These are phyloP conservation scores for Schizosaccharomyces cryophilus DNA, from an alignment of 805 yeast genomes.

Conservation along the genomic window DNA sequence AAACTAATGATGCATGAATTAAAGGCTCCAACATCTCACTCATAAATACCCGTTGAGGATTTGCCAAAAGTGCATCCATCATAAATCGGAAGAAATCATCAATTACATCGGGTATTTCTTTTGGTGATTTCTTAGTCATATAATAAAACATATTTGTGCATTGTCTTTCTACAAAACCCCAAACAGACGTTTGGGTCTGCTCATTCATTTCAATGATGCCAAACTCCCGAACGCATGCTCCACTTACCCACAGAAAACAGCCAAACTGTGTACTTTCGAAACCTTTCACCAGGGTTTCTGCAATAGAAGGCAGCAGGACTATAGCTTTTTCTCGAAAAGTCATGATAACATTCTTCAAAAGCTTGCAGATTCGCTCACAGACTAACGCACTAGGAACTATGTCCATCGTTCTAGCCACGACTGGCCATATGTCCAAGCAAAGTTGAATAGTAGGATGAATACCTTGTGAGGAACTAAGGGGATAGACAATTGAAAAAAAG, in stretches of 20 bases:
- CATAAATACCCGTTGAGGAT: constrained; percentile 29
- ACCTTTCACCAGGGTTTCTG: constrained; percentile 41
- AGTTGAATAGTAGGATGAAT: constrained; percentile 27
- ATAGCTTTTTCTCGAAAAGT: constrained; percentile 31
- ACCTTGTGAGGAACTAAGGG: constrained; percentile 7
- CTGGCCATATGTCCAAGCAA: constrained; percentile 37
- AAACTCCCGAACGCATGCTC: constrained; percentile 44
- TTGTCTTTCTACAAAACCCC: constrained; percentile 52
- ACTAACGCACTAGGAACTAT: constrained; percentile 35
- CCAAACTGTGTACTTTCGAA: constrained; percentile 49
- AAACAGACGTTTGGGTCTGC: constrained; percentile 33
- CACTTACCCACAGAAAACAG: constrained; percentile 77
- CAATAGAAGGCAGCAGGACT: constrained; percentile 39
- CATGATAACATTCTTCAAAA: constrained; percentile 39
- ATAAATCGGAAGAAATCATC: constrained; percentile 75
- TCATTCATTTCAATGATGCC: constrained; percentile 26
- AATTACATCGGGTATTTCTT: constrained; percentile 34
- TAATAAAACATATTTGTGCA: constrained; percentile 29
- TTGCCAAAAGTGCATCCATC: constrained; percentile 53
- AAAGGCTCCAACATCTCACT: constrained; percentile 20
- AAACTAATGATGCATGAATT: constrained; percentile 33
- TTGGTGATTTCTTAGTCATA: constrained; percentile 12
- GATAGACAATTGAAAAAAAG: constrained; percentile 29
- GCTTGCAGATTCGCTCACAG: constrained; percentile 51
- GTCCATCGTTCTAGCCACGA: constrained; percentile 23